These are phyloP conservation scores for Neonectria neomacrospora DNA, from an alignment of 2,329 filamentous ascomycete species.

Conservation along the genomic window DNA sequence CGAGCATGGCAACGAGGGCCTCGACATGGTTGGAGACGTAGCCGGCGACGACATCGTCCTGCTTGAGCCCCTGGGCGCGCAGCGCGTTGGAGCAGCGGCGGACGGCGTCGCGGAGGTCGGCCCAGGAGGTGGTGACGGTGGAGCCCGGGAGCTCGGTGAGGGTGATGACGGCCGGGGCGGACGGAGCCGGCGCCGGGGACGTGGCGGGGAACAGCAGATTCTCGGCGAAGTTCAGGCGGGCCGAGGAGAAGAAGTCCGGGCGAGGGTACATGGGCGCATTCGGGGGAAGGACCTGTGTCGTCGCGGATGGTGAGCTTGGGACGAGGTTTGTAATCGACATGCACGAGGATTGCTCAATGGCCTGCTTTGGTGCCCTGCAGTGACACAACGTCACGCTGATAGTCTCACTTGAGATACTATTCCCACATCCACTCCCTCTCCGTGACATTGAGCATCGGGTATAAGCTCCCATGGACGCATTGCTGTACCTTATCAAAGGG, in stretches of 20 bases:
- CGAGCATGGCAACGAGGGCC: conserved; percentile 88
- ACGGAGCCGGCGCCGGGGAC: conserved; percentile 57
- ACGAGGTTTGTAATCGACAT: neutral
- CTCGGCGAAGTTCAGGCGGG: conserved; percentile 91
- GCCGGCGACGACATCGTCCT: conserved; percentile 69
- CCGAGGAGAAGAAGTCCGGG: conserved; percentile 83
- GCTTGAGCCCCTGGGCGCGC: conserved; percentile 69
- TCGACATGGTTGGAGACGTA: conserved; percentile 93
- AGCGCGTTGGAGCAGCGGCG: conserved; percentile 78
- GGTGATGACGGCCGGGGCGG: conserved; percentile 78
- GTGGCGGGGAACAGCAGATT: conserved; percentile 85
- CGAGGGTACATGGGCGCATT: conserved; percentile 83
- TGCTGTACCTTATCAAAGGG: conserved; percentile 67
- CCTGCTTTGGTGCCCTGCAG: neutral
- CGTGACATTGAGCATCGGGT: neutral
- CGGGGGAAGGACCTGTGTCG: conserved; percentile 71
- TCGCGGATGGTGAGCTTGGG: conserved; percentile 1
- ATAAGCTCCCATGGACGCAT: neutral
- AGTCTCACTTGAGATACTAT: conserved; percentile 26
- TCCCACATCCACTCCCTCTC: neutral
- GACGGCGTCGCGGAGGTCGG: conserved; percentile 80
- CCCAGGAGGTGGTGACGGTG: conserved; percentile 73
- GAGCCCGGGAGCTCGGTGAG: conserved; percentile 78
- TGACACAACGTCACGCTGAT: neutral
- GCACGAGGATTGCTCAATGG: neutral